These are phyloP conservation scores for Elsinoe fawcettii DNA, from an alignment of 2,329 filamentous ascomycete genomes.

Conservation along the genomic window DNA sequence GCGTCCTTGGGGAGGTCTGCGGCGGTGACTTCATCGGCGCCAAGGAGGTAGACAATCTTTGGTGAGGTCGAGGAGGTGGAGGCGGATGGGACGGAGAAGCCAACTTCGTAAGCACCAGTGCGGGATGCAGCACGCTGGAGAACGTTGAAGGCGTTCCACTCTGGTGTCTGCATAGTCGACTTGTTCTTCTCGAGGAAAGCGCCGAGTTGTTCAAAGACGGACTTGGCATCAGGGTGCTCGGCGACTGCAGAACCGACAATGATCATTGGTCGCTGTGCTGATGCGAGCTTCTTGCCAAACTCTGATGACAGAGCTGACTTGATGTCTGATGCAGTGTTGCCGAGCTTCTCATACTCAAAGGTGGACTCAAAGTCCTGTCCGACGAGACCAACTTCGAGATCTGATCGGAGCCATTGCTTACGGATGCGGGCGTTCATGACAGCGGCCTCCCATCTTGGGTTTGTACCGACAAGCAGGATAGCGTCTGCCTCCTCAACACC, in stretches of 20 bases:
- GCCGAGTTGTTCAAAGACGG: conserved; percentile 86
- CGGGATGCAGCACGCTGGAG: conserved; percentile 89
- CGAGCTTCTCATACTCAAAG: conserved; percentile 90
- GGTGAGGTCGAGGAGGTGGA: conserved; percentile 76
- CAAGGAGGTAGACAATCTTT: conserved; percentile 95
- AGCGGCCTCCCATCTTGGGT: conserved; percentile 89
- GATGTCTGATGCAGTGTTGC: conserved; percentile 66
- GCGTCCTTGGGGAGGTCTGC: conserved; percentile 89
- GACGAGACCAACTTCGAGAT: conserved; percentile 84
- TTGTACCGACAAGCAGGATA: conserved; percentile 88
- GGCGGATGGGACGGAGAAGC: conserved; percentile 79
- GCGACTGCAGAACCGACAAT: conserved; percentile 87
- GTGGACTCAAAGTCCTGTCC: conserved; percentile 89
- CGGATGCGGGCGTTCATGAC: conserved; percentile 93
- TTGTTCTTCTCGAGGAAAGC: conserved; percentile 90
- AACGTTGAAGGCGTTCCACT: conserved; percentile 98
- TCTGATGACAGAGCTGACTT: conserved; percentile 77
- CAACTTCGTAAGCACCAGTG: conserved; percentile 88
- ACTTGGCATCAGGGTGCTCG: conserved; percentile 84
- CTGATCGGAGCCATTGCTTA: conserved; percentile 95
- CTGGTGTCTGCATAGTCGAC: conserved; percentile 73
- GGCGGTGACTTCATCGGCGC: conserved; percentile 81
- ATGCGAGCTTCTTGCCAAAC: conserved; percentile 86
- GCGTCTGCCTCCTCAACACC: conserved; percentile 90
- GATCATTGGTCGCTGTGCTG: conserved; percentile 91